Percentiles rank a stretch among this genome's conserved stretches.
phyloP scores from a whole-genome alignment of 2,329 filamentous ascomycete species.

The Cercospora sp. region DNA sequence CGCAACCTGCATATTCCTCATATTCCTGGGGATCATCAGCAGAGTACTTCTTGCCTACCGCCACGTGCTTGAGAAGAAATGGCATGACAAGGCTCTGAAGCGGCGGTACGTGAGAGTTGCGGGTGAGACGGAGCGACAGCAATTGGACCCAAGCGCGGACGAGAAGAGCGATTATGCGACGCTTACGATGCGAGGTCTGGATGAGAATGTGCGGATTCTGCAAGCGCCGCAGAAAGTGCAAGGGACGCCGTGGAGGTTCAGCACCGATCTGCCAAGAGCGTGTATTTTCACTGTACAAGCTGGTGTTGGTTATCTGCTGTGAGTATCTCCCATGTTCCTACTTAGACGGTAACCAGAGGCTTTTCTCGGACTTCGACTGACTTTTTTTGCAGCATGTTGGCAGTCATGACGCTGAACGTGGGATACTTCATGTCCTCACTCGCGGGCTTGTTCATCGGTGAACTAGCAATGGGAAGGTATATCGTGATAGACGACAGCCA shows the following conservation, averaged over 20 bases:
- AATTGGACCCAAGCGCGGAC: conserved; percentile 21
- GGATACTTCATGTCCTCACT: conserved; percentile 83
- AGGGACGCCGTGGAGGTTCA: conserved; percentile 74
- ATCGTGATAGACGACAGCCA: conserved; percentile 9
- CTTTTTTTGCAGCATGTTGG: conserved; percentile 69
- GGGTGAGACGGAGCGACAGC: conserved; percentile 55
- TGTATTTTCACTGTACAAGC: conserved; percentile 68
- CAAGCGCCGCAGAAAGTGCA: conserved; percentile 45
- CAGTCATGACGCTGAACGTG: conserved; percentile 86
- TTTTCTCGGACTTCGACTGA: conserved; percentile 19
- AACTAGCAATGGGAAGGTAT: conserved; percentile 75
- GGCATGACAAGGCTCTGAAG: conserved; percentile 69
- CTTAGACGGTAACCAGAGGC: not conserved
- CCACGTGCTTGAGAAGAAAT: conserved; percentile 60
- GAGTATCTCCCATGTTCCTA: conserved; percentile 46
- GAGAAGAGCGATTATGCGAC: conserved; percentile 65
- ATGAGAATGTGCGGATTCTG: conserved; percentile 77
- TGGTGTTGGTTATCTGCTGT: conserved; percentile 85
- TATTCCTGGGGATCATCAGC: conserved; percentile 69
- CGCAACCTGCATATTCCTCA: conserved; percentile 87
- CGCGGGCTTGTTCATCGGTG: conserved; percentile 79
- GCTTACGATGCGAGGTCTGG: conserved; percentile 71
- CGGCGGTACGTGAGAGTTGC: conserved; percentile 76
- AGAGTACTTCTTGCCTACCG: conserved; percentile 73
- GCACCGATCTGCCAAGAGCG: conserved; percentile 74